These are phyloP conservation scores for Isatis lusitanica DNA, from an alignment of 441 rosid genomes.

Conservation along the genomic window DNA sequence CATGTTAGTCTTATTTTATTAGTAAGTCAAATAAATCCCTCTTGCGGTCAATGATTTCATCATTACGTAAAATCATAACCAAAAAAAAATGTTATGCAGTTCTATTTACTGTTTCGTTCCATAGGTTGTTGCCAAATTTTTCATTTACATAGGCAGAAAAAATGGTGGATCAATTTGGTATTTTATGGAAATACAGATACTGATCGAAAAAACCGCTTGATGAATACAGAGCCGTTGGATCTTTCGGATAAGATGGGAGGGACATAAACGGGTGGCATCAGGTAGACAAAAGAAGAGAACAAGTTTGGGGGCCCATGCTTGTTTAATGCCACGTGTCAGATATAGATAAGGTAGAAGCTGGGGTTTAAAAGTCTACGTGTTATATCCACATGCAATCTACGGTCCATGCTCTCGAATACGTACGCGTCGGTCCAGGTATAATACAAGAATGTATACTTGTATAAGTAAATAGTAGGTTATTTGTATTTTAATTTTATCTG, in stretches of 20 bases:
- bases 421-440: constrained; percentile 9
- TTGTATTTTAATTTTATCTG: not conserved
- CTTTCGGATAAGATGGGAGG: constrained; percentile 31
- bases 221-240: constrained; percentile 29
- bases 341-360: constrained; percentile 31
- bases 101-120: not conserved
- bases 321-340: constrained; percentile 29
- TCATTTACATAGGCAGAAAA: not conserved
- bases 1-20: too few relatives aligned
- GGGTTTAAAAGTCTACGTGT: constrained; percentile 23
- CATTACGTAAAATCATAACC: not conserved
- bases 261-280: constrained; percentile 13
- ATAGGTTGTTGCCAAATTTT: not conserved
- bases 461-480: not conserved
- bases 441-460: not conserved
- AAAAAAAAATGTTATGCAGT: not conserved
- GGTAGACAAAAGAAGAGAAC: not conserved
- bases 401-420: constrained; percentile 8
- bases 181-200: not conserved
- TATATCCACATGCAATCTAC: constrained; percentile 17
- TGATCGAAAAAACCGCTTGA: not conserved
- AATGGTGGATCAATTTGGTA: not conserved
- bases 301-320: constrained; percentile 22
- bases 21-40: not conserved
- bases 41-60: not conserved